Conservation (phyloP, 2,329 filamentous ascomycete species). For the Xylogone sp. region DNA sequence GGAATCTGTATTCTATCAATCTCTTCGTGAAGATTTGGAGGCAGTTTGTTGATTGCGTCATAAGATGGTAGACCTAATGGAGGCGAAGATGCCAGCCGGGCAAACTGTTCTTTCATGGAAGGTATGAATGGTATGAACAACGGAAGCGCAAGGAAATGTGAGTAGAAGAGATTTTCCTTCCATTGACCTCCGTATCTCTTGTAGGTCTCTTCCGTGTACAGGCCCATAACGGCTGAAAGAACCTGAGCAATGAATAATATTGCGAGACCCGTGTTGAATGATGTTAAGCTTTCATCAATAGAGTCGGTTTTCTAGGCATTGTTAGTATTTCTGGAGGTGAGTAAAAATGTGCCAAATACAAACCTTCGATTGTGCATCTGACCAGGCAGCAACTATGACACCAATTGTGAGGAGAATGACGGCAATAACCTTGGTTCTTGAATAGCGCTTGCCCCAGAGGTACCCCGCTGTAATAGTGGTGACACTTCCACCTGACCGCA, state of each 20-base stretch:
- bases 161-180: slow-evolving; percentile 97
- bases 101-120: slow-evolving; percentile 61
- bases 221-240: slow-evolving; percentile 88
- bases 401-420: slow-evolving; percentile 82
- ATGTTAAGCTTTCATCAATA: slow-evolving; percentile 32
- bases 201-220: slow-evolving; percentile 93
- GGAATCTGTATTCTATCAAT: slow-evolving; percentile 45
- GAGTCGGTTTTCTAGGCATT: slow-evolving; percentile 17
- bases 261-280: slow-evolving; percentile 66
- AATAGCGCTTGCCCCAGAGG: slow-evolving; percentile 81
- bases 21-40: slow-evolving; percentile 34
- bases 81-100: slow-evolving; percentile 59
- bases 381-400: slow-evolving; percentile 84
- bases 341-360: slow-evolving; percentile 9
- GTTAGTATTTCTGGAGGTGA: too few species aligned
- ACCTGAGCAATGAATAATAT: slow-evolving; percentile 87
- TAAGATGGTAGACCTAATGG: slow-evolving; percentile 44
- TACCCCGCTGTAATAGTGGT: slow-evolving; percentile 92
- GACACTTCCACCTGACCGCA: slow-evolving; percentile 91
- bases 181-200: slow-evolving; percentile 81
- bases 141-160: slow-evolving; percentile 70
- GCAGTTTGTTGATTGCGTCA: slow-evolving; percentile 26
- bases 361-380: slow-evolving; percentile 83
- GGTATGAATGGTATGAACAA: slow-evolving; percentile 71
- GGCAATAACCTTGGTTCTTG: slow-evolving; percentile 72